Evolutionary conservation across 805 yeast species (phyloP), one percentile per base, ranked within the genome.

Genomic region (Wickerhamiella alocasiicola): DNA sequence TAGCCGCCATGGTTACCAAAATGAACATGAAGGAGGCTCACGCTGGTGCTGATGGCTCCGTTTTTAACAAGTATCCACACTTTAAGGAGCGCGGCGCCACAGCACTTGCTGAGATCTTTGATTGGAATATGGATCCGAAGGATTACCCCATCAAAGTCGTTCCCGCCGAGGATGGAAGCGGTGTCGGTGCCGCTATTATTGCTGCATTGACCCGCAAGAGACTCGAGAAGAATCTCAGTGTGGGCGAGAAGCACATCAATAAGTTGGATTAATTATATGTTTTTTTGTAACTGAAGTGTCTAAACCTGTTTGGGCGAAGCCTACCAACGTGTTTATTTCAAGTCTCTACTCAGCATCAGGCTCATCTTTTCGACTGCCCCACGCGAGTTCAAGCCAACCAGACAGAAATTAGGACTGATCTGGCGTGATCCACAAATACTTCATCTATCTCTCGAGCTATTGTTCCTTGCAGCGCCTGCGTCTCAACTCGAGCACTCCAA

Each of bases 31-130:
- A 51, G 21, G 63, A 65, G 49, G 70, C 78, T 30, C 85, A 84
- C 57, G 83, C 87, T 63, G 98, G 97, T 42, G 94, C 95, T 47
- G 98, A 88, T 60, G 97, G 98, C 48, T 84, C 95, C 9, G 97
- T 88, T 29, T 83, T 70, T 71, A 84, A 85, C 74, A 81, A 71
- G 64, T 91, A 88, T 67, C 97, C 98, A 39, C 80, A 77, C 43
- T 88, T 88, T 74, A 73, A 78, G 62, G 78, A 78, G 56, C 74
- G 95, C 57, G 95, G 94, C 26, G 93, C 93, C 36, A 70, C 71
- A 57, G 95, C 82, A 44, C 71, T 88, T 59, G 76, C 77, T 62
- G 96, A 85, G 58, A 84, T 88, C 53, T 82, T 83, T 56, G 88
- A 68, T 50, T 88, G 95, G 95, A 57, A 63, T 28, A 62, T 57